Evolutionary conservation across 169 alveolate species (phyloP), one percentile per base, ranked within the genome.

Genomic region (Perkinsus olseni): DNA sequence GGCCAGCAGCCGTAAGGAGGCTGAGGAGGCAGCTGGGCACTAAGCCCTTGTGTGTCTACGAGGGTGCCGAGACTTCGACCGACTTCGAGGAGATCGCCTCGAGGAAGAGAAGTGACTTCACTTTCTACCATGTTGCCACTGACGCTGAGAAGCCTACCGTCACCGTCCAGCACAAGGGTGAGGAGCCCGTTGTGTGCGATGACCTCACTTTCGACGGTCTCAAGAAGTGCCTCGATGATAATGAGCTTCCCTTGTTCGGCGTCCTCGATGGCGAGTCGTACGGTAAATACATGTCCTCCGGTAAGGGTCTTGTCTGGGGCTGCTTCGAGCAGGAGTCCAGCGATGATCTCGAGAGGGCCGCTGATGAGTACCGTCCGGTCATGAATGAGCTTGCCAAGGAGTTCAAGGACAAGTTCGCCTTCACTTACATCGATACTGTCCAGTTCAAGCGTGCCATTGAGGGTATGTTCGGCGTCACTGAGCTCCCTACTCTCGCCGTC

Each of bases 231-330:
- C 93, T 96, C 3, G 95, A 94, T 45, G 74, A 74, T 24, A 95
- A 95, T 93, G 91, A 94, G 37, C 95, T 94, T 38, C 97, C 97
- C n/a, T 94, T 95, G 38, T 96, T 96, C 82, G 96, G 96, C n/a
- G 95, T 95, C n/a, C 94, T 96, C 40, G 94, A 95, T 92, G 96
- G 95, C 74, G 96, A 94, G 91, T 94, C 95, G 74, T 96, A 94
- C 94, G 92, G 95, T 0, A 93, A 94, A 91, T 96, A 96, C 93
- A 94, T 94, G 95, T 92, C 95, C 38, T 91, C 94, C 31, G 94
- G 91, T 24, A 94, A 94, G 82, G 82, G 82, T 21, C 82, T 62
- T 28, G 82, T 62, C 82, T 62, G 82, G 82, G 82, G 36, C 82
- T 62, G 82, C 31, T 24, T 62, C 82, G 82, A 62, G 82, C 13